Evolutionary conservation across 371 early-diverging fungal genomes (phyloP).

Genomic region (Rhizopus delemar): DNA sequence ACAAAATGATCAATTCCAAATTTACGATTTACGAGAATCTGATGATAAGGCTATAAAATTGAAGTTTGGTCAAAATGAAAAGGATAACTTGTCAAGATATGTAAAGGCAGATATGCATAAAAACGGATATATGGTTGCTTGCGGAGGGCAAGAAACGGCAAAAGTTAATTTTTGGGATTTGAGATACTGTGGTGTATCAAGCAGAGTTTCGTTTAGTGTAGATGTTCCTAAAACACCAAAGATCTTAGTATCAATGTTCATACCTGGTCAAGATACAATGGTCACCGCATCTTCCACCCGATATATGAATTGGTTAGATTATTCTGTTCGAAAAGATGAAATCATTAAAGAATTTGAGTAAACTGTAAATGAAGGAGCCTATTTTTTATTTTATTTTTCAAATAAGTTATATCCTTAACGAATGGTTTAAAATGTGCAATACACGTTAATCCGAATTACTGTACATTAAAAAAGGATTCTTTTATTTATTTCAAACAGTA

Average conservation of each 20-base stretch:
- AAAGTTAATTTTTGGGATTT: conserved; percentile 48
- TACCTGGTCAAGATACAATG: conserved; percentile 28
- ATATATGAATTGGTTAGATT: conserved; percentile 39
- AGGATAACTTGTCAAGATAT: conserved; percentile 37
- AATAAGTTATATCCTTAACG: neutral
- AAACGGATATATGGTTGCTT: conserved; percentile 42
- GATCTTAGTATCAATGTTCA: conserved; percentile 25
- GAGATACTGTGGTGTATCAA: conserved; percentile 28
- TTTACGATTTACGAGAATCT: conserved; percentile 32
- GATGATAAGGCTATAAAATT: conserved; percentile 23
- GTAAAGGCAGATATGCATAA: conserved; percentile 42
- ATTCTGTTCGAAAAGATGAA: conserved; percentile 27
- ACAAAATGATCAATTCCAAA: conserved; percentile 30
- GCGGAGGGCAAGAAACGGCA: conserved; percentile 29
- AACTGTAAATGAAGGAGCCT: neutral
- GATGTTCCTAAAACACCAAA: conserved; percentile 17
- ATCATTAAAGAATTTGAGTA: conserved; percentile 20
- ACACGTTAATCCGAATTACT: too few relatives aligned
- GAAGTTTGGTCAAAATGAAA: conserved; percentile 34
- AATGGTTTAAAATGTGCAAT: too few relatives aligned
- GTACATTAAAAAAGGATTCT: neutral
- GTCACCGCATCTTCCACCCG: conserved; percentile 29
- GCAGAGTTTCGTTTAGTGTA: conserved; percentile 27
- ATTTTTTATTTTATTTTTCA: conserved; percentile 9
- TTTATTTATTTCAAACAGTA: conserved; percentile 11